Percentiles rank a stretch among this genome's conserved stretches.
Evolutionary conservation across 345 rosid species (phyloP).

Genomic region (Salix purpurea): DNA sequence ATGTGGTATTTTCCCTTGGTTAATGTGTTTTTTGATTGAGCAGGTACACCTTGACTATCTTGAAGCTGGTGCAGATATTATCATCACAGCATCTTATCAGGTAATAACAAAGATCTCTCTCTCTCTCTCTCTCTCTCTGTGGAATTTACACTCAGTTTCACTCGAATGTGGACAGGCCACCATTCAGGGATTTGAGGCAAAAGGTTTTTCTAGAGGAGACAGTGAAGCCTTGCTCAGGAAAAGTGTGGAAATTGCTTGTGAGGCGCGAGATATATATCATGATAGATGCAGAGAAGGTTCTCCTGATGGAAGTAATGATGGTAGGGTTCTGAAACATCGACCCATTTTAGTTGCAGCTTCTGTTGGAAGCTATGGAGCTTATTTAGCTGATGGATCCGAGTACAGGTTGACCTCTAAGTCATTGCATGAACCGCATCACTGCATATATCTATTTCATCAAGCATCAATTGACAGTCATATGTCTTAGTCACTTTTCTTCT

Average conservation of each 20-base stretch:
- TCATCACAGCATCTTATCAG: constrained; percentile 71
- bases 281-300: constrained; percentile 40
- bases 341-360: constrained; percentile 73
- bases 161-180: constrained; percentile 49
- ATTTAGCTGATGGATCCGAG: constrained; percentile 85
- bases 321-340: constrained; percentile 40
- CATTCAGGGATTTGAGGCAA: constrained; percentile 71
- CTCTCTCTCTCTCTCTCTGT: background rate
- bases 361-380: constrained; percentile 84
- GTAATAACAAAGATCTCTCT: constrained; percentile 22
- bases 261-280: constrained; percentile 52
- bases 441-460: background rate
- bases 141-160: constrained; percentile 12
- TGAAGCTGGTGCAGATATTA: constrained; percentile 85
- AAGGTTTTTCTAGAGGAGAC: constrained; percentile 53
- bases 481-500: background rate
- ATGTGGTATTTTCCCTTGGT: background rate
- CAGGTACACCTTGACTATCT: constrained; percentile 83
- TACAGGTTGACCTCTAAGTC: constrained; percentile 40
- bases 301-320: constrained; percentile 18
- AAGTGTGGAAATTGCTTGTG: constrained; percentile 67
- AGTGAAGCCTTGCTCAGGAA: constrained; percentile 57
- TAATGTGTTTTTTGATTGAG: constrained; percentile 18
- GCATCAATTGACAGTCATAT: background rate
- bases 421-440: background rate